Evolutionary conservation across 257 asterid species (phyloP), one percentile per base, ranked within the genome.

Genomic region (Plantago elongata): DNA sequence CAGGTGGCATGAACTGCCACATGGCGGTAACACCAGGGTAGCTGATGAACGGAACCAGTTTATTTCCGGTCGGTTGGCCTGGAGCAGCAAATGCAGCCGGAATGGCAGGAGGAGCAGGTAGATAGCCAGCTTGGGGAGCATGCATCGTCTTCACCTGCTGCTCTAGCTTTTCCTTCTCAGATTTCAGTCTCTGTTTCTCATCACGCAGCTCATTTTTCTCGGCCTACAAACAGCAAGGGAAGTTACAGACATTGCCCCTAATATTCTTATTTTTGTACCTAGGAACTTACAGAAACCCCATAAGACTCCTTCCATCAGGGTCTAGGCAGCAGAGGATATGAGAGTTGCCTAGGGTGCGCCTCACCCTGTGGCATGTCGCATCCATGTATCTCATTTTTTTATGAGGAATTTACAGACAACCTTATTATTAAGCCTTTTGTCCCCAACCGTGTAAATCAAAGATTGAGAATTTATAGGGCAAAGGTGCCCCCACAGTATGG

Each of bases 1-100:
- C 80, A 64, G 95, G 94, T n/a, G 90, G 95, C 94, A 87, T 74
- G 84, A 87, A 87, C 70, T 87, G 96, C 96, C 96, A 87, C 94
- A 87, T 87, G 9, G 90, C 87, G 4, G 40, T 5, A 30, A 81
- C 86, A 13, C 91, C 88, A 50, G 94, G 94, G 70, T 87, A 84
- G 49, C 91, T 71, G 64, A 84, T 75, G 58, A 82, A 56, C 3
- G 96, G 90, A 47, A 87, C 86, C 82, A 87, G 43, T 69, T 87
- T 87, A 78, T 76, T 81, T 52, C 82, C 89, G 6, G 75, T 50
- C 40, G 76, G 75, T 65, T 84, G 90, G 62, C 71, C 77, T 57
- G 72, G 90, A 61, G 83, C 78, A 52, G 86, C 83, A 72, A 75
- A 81, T n/a, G 88, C 78, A 61, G 89, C 76, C 7, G 89, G 82